phyloP scores from a whole-genome alignment of 352 stramenopile species.

The Phytophthora pseudosyringae region DNA sequence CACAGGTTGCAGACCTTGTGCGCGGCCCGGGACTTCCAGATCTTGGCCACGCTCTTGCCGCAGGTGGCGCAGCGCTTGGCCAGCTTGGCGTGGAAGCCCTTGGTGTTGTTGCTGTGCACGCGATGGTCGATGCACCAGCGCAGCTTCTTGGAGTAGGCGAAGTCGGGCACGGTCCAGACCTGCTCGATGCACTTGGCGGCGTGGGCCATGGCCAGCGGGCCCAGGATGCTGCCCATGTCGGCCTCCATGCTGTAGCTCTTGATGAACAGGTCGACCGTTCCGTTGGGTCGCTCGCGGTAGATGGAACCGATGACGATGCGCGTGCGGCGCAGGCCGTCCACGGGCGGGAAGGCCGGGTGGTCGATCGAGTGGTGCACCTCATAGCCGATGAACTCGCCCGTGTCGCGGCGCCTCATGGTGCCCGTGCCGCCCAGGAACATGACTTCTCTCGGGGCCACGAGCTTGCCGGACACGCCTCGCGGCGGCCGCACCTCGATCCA shows the following conservation, averaged over 20 bases:
- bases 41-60: slow-evolving; percentile 24
- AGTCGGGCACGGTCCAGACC: slow-evolving; percentile 40
- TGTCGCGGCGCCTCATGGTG: slow-evolving; percentile 36
- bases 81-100: slow-evolving; percentile 32
- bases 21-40: slow-evolving; percentile 24
- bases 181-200: slow-evolving; percentile 43
- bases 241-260: slow-evolving; percentile 52
- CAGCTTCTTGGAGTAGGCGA: slow-evolving; percentile 45
- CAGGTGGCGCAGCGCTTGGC: slow-evolving; percentile 29
- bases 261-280: slow-evolving; percentile 46
- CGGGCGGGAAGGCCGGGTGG: slow-evolving; percentile 36
- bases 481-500: slow-evolving; percentile 46
- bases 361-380: slow-evolving; percentile 70
- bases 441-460: slow-evolving; percentile 49
- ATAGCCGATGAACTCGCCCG: slow-evolving; percentile 56
- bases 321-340: slow-evolving; percentile 42
- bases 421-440: slow-evolving; percentile 51
- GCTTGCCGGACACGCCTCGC: slow-evolving; percentile 29
- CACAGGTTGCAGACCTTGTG: slow-evolving; percentile 33
- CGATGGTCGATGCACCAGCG: slow-evolving; percentile 41
- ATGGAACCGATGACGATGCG: slow-evolving; percentile 44
- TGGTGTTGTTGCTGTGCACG: slow-evolving; percentile 34
- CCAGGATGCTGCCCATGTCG: slow-evolving; percentile 40
- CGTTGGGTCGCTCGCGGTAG: slow-evolving; percentile 35
- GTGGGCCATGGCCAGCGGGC: slow-evolving; percentile 37